These are phyloP conservation scores for Neurospora sp. DNA, from an alignment of 495 filamentous ascomycete genomes.

Conservation along the genomic window DNA sequence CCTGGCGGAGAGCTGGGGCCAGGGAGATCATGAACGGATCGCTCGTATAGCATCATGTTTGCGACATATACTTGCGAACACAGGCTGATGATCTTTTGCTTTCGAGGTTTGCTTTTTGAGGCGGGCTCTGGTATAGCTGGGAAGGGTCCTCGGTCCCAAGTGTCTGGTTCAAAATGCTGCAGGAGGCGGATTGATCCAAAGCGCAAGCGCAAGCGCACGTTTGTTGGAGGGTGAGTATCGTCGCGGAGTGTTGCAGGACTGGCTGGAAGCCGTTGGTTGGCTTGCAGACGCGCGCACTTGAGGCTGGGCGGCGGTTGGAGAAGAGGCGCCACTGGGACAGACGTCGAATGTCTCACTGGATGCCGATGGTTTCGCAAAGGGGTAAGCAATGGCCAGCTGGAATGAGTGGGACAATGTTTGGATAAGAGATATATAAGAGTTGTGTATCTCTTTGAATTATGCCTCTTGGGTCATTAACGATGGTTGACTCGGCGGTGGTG, in stretches of 20 bases:
- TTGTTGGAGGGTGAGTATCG: not conserved
- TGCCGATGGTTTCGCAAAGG: not conserved
- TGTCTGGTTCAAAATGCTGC: not conserved
- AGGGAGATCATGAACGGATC: conserved; percentile 34
- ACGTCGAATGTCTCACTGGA: not conserved
- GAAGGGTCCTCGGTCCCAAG: not conserved
- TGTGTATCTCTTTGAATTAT: not conserved
- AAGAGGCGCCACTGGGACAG: not conserved
- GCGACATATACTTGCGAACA: conserved; percentile 6
- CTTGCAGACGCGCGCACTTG: not conserved
- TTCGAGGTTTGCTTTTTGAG: not conserved
- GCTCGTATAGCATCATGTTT: conserved; percentile 49
- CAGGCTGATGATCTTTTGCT: not conserved
- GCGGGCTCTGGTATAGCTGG: not conserved
- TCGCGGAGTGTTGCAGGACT: not conserved
- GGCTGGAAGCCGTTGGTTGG: not conserved
- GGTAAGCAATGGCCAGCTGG: not conserved
- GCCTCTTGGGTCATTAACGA: not conserved
- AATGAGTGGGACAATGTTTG: not conserved
- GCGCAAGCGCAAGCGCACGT: not conserved
- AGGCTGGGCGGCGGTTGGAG: not conserved
- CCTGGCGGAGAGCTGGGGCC: conserved; percentile 74
- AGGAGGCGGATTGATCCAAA: not conserved
- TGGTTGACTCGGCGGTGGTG: not conserved
- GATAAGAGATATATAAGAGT: not conserved